Base-by-base conservation (phyloP, 2,329 filamentous ascomycete species). In the Colletotrichum sp. region DNA sequence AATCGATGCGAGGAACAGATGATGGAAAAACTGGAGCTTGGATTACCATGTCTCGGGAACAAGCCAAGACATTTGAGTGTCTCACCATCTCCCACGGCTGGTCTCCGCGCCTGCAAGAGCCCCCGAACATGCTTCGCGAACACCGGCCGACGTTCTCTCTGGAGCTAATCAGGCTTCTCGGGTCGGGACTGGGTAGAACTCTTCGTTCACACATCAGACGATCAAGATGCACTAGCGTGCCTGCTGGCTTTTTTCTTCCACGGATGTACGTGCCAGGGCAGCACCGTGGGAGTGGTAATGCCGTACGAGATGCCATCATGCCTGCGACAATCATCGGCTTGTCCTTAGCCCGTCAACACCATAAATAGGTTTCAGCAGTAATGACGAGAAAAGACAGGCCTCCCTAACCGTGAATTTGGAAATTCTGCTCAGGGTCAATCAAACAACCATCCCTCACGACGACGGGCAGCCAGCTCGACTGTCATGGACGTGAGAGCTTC, bases 41-140 rank as follows among this genome's bases (percentile, higher is more conserved):
- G 57, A 60, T 65, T 64, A 39, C 73, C 73, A 73, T 60, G 70
- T 59, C 49, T 76, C 57, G 73, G 70, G 59, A 65, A 49, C 57
- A 34, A 65, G 70, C 73, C 70, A 76, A 73, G 73, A 65, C 64
- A 64, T 39, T 9, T 64, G 30, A 21, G 36, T 69, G 73, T 76
- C 73, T 76, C 73, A 76, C 73, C 73, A 76, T 76, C 5, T 73
- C 59, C 63, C 9, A 71, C 70, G 64, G 69, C 63, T 72, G 39
- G 62, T 68, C 62, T 75, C 73, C 69, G 73, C 72, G 55, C 63
- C 18, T 63, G 63, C 69, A 72, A 34, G 73, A 63, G 69, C 18
- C 24, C 52, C 59, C 63, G 69, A 75, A 75, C 72, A 75, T 67
- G 62, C 69, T 72, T 75, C 72, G 55, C 63, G 73, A 76, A 76